phyloP scores from a whole-genome alignment of 1,284 basidiomycete genomes.

The Athelia psychrophila region DNA sequence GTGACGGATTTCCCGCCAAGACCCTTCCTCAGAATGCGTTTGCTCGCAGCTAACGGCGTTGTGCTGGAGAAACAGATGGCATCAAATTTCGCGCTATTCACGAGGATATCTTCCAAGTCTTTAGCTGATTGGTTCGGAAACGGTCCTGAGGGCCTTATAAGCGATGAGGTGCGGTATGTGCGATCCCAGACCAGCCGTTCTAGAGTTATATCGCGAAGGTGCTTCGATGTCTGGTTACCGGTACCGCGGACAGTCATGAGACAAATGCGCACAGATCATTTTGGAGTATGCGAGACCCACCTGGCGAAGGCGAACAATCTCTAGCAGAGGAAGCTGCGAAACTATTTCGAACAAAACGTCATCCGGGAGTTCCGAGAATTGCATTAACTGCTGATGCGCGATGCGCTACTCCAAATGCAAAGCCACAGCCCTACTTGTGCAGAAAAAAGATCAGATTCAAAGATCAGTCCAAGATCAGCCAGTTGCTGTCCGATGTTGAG shows the following conservation, averaged over 20 bases:
- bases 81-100: background rate
- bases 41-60: background rate
- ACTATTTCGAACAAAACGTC: background rate
- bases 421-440: too few relatives aligned
- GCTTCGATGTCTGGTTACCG: constrained; percentile 1
- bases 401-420: too few relatives aligned
- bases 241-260: too few relatives aligned
- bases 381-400: background rate
- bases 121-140: background rate
- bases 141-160: background rate
- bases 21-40: background rate
- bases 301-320: constrained; percentile 3
- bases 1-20: background rate
- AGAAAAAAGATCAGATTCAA: too few relatives aligned
- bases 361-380: background rate
- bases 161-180: background rate
- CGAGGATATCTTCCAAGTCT: background rate
- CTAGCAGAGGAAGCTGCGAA: constrained; percentile 1
- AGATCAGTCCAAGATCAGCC: too few relatives aligned
- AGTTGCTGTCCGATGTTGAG: too few relatives aligned
- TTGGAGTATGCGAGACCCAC: background rate
- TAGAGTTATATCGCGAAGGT: background rate
- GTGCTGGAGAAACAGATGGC: background rate
- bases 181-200: constrained; percentile 2
- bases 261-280: background rate